phyloP scores from a whole-genome alignment of 2,329 filamentous ascomycete species.

The Microthyrium microscopicum region DNA sequence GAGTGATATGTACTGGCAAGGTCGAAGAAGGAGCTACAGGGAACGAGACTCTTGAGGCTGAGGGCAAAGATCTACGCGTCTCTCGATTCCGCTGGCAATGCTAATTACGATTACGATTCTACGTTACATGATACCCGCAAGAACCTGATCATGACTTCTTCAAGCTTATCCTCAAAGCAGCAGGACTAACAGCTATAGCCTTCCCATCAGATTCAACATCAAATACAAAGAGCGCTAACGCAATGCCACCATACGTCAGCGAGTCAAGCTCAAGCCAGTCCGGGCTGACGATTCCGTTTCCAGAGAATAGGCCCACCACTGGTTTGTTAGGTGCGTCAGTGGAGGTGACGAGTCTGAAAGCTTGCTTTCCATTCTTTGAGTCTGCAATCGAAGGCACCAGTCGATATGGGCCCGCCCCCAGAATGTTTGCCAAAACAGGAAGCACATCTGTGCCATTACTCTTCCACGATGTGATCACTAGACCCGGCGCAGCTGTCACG shows the following conservation, averaged over 20 bases:
- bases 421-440: slow-evolving; percentile 10
- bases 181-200: slow-evolving; percentile 11
- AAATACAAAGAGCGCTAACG: slow-evolving; percentile 15
- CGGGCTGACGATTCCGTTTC: not conserved
- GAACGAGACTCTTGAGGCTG: too few species aligned
- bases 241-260: slow-evolving; percentile 13
- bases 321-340: too few species aligned
- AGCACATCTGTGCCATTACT: slow-evolving; percentile 17
- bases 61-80: too few species aligned
- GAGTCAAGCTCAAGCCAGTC: slow-evolving; percentile 13
- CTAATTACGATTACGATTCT: too few species aligned
- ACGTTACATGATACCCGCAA: too few species aligned
- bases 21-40: too few species aligned
- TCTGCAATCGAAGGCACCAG: slow-evolving; percentile 10
- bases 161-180: slow-evolving; percentile 11
- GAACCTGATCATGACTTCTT: too few species aligned
- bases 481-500: slow-evolving; percentile 12
- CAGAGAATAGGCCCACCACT: not conserved
- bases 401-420: not conserved
- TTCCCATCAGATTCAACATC: slow-evolving; percentile 13
- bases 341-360: not conserved
- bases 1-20: too few species aligned
- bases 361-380: not conserved
- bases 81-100: too few species aligned
- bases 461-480: slow-evolving; percentile 16